Evolutionary conservation across 2,329 filamentous ascomycete genomes (phyloP).

Genomic region (Claviceps cyperi): DNA sequence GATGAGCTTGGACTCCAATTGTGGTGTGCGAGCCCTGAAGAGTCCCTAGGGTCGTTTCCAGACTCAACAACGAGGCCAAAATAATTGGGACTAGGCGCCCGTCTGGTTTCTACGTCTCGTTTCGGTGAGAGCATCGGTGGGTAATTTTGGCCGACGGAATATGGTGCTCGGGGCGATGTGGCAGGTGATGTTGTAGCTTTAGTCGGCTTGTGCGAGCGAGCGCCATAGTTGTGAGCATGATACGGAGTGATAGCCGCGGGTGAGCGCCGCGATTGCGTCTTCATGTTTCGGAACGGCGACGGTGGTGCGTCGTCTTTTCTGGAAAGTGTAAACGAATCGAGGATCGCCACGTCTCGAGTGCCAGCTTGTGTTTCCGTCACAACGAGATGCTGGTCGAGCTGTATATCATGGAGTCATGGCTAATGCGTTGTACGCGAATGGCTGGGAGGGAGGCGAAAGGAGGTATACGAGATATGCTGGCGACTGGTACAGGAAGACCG

Average conservation of each 20-base stretch:
- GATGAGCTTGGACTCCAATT: slow-evolving; percentile 65
- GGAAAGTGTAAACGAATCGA: slow-evolving; percentile 5
- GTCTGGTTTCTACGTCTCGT: slow-evolving; percentile 19
- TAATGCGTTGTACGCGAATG: background rate
- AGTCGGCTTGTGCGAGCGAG: slow-evolving; percentile 23
- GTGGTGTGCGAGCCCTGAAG: slow-evolving; percentile 46
- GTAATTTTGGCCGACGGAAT: slow-evolving; percentile 39
- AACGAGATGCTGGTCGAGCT: background rate
- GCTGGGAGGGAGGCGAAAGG: background rate
- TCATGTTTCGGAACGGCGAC: slow-evolving; percentile 28
- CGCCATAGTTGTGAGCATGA: slow-evolving; percentile 25
- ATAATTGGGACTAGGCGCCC: slow-evolving; percentile 65
- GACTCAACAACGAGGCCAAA: slow-evolving; percentile 63
- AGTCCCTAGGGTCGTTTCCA: slow-evolving; percentile 45
- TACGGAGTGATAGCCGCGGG: slow-evolving; percentile 19
- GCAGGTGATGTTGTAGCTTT: slow-evolving; percentile 37
- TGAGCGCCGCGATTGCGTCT: slow-evolving; percentile 26
- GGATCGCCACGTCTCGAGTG: background rate
- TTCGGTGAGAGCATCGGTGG: slow-evolving; percentile 36
- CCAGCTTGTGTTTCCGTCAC: background rate
- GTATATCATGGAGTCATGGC: slow-evolving; percentile 4
- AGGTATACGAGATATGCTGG: background rate
- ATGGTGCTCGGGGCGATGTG: slow-evolving; percentile 35
- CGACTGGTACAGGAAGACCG: background rate
- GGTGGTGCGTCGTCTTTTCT: slow-evolving; percentile 19